phyloP scores from a whole-genome alignment of 2,329 filamentous ascomycete species.

The Apiospora arundinis region DNA sequence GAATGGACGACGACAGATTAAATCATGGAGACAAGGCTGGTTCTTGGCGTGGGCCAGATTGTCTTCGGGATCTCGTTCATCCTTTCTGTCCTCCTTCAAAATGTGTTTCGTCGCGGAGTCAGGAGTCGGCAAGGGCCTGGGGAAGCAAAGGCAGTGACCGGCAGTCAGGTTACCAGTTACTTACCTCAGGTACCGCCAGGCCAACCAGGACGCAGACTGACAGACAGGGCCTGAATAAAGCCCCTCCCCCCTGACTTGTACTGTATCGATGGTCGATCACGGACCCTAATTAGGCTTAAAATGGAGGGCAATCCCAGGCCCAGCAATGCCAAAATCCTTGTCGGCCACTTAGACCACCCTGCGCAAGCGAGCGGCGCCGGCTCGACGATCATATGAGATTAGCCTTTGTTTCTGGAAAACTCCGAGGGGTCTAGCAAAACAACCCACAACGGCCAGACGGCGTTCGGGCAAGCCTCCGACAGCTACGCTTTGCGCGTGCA shows the following conservation, averaged over 20 bases:
- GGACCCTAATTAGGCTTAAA: slow-evolving; percentile 28
- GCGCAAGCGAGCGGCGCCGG: slow-evolving; percentile 36
- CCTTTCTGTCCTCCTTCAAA: slow-evolving; percentile 16
- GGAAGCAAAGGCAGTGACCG: slow-evolving; percentile 9
- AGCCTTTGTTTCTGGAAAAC: slow-evolving; percentile 33
- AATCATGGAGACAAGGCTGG: not conserved
- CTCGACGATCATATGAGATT: slow-evolving; percentile 38
- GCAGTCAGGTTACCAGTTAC: slow-evolving; percentile 3
- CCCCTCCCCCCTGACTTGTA: slow-evolving; percentile 24
- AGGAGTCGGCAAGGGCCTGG: slow-evolving; percentile 20
- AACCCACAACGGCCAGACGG: not conserved
- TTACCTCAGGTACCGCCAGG: slow-evolving; percentile 19
- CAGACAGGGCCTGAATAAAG: slow-evolving; percentile 25
- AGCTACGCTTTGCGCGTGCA: not conserved
- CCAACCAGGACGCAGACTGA: slow-evolving; percentile 17
- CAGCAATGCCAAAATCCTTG: slow-evolving; percentile 31
- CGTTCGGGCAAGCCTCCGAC: slow-evolving; percentile 17
- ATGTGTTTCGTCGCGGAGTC: slow-evolving; percentile 21
- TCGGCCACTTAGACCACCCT: slow-evolving; percentile 31
- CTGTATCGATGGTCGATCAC: slow-evolving; percentile 36
- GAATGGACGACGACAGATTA: not conserved
- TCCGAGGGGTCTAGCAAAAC: slow-evolving; percentile 20
- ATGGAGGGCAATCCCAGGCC: slow-evolving; percentile 12
- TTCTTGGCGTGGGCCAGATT: slow-evolving; percentile 19
- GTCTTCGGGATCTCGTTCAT: slow-evolving; percentile 22